Percentiles rank a stretch among this genome's conserved stretches.
phyloP scores from a whole-genome alignment of 2,329 filamentous ascomycete genomes.

The Penicillium fuscoglaucum region DNA sequence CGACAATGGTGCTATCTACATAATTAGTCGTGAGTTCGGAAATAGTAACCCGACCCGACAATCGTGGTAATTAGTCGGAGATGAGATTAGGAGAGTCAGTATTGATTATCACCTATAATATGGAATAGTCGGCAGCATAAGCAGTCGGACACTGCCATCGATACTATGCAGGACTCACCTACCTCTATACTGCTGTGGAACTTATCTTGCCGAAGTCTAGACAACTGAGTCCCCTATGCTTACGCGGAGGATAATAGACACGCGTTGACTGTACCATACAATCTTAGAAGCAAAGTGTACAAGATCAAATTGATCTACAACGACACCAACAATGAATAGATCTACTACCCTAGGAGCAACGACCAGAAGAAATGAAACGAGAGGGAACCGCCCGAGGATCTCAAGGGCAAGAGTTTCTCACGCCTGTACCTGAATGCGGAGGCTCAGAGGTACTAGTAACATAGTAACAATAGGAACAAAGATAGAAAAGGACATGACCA shows the following conservation, averaged over 20 bases:
- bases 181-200: background rate
- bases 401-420: slow-evolving; percentile 2
- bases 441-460: background rate
- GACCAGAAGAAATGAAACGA: background rate
- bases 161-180: background rate
- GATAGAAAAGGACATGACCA: slow-evolving; percentile 13
- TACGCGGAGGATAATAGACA: background rate
- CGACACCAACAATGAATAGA: background rate
- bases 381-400: background rate
- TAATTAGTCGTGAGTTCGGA: too few species aligned
- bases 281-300: background rate
- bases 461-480: slow-evolving; percentile 8
- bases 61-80: too few species aligned
- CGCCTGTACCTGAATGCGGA: slow-evolving; percentile 18
- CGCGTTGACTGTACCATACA: background rate
- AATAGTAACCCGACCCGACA: too few species aligned
- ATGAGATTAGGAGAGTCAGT: too few species aligned
- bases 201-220: background rate
- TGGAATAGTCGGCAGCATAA: background rate
- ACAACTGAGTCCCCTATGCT: background rate
- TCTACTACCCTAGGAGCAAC: background rate
- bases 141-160: background rate
- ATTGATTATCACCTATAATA: too few species aligned
- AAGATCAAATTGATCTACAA: background rate
- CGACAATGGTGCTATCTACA: too few species aligned